These are phyloP conservation scores for Venturia aucupariae DNA, from an alignment of 2,329 filamentous ascomycete genomes.

Conservation along the genomic window DNA sequence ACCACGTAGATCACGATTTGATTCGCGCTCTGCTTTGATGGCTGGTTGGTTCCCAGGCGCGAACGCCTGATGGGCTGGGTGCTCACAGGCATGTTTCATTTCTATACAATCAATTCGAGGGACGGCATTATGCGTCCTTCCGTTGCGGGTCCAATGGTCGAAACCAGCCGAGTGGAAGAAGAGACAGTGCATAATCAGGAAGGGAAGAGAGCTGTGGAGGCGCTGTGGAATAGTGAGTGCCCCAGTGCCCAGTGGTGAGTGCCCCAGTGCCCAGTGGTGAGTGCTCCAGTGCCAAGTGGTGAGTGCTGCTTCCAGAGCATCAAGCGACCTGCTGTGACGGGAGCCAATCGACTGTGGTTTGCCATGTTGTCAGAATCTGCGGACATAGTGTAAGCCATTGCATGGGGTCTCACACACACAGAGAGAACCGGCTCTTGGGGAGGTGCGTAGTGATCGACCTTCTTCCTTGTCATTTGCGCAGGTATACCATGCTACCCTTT, in stretches of 20 bases:
- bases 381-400: not conserved
- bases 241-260: no score
- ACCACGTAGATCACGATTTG: not conserved
- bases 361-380: not conserved
- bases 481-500: not conserved
- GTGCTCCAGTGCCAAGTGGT: no score
- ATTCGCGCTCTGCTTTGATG: not conserved
- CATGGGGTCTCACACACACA: not conserved
- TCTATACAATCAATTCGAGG: conserved; percentile 1
- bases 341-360: not conserved
- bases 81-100: not conserved
- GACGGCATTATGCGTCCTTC: conserved; percentile 7
- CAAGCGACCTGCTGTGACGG: not conserved
- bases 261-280: no score
- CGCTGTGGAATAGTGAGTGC: not conserved
- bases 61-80: not conserved
- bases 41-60: not conserved
- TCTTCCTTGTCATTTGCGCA: not conserved
- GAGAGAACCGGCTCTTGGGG: not conserved
- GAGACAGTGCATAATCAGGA: not conserved
- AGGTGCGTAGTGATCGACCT: conserved; percentile 1
- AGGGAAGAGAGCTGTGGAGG: not conserved
- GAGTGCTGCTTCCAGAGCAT: not conserved
- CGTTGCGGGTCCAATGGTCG: not conserved
- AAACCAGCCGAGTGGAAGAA: not conserved